Percentiles rank a stretch among this genome's conserved stretches.
Conservation (phyloP, 805 yeast species). For the Blastobotrys americana region DNA sequence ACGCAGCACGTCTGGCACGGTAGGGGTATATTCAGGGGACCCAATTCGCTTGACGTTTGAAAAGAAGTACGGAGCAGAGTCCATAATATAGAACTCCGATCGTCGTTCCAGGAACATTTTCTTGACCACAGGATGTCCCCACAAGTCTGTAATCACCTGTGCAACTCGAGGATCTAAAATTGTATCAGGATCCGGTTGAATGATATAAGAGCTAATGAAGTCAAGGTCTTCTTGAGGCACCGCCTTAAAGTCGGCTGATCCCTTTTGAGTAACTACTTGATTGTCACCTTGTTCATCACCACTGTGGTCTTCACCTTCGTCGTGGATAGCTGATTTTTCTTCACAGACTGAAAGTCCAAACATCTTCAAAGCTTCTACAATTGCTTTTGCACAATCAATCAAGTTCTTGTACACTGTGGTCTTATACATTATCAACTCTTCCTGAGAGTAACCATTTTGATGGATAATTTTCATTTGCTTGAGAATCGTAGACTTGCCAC, state of each 20-base stretch:
- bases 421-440: slow-evolving; percentile 65
- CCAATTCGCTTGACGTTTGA: slow-evolving; percentile 58
- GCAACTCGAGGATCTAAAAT: slow-evolving; percentile 47
- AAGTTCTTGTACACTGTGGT: slow-evolving; percentile 75
- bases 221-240: slow-evolving; percentile 35
- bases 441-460: slow-evolving; percentile 61
- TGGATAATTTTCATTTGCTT: slow-evolving; percentile 77
- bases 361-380: slow-evolving; percentile 58
- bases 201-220: slow-evolving; percentile 34
- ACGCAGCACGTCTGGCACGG: slow-evolving; percentile 68
- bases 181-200: slow-evolving; percentile 46
- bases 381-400: slow-evolving; percentile 64
- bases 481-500: slow-evolving; percentile 73
- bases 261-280: neutral
- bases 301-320: neutral
- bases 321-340: neutral
- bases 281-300: neutral
- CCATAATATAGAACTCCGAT: slow-evolving; percentile 73
- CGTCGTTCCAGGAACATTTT: slow-evolving; percentile 44
- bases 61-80: slow-evolving; percentile 68
- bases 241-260: slow-evolving; percentile 13
- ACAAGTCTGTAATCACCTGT: slow-evolving; percentile 42
- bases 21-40: slow-evolving; percentile 56
- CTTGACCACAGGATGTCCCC: slow-evolving; percentile 52
- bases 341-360: slow-evolving; percentile 31